Conservation (phyloP, 805 yeast species). For the Candida nonsorbophila region DNA sequence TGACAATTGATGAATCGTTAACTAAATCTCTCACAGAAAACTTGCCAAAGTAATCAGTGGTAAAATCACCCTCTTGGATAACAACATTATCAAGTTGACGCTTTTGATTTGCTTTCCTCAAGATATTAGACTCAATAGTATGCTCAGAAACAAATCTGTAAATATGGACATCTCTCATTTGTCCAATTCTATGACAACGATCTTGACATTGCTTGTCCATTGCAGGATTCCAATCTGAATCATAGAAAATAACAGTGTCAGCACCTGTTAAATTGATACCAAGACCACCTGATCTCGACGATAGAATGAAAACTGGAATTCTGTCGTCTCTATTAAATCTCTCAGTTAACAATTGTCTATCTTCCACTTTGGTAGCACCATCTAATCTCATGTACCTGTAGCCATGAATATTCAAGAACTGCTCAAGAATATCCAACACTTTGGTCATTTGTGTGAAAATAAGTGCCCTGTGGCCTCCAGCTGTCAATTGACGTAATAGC, state of each 20-base stretch:
- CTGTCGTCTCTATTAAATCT: slow-evolving; percentile 81
- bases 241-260: slow-evolving; percentile 96
- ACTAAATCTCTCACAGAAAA: slow-evolving; percentile 81
- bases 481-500: slow-evolving; percentile 69
- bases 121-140: slow-evolving; percentile 92
- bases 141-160: slow-evolving; percentile 93
- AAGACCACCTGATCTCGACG: slow-evolving; percentile 96
- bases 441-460: slow-evolving; percentile 98
- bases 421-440: slow-evolving; percentile 88
- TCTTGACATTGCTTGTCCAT: slow-evolving; percentile 99
- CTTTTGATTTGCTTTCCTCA: slow-evolving; percentile 92
- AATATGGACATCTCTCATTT: slow-evolving; percentile 94
- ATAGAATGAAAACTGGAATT: slow-evolving; percentile 85
- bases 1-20: slow-evolving; percentile 49
- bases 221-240: slow-evolving; percentile 99
- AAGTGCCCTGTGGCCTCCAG: slow-evolving; percentile 87
- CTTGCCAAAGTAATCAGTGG: slow-evolving; percentile 91
- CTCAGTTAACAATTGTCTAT: slow-evolving; percentile 90
- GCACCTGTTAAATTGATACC: slow-evolving; percentile 98
- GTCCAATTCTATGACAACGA: slow-evolving; percentile 98
- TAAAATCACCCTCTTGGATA: slow-evolving; percentile 96
- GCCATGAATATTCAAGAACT: slow-evolving; percentile 90
- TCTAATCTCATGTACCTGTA: slow-evolving; percentile 91
- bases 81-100: slow-evolving; percentile 89
- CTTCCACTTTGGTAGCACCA: slow-evolving; percentile 97